A percentile compares a stretch with the other conserved stretches of the same genome.
Evolutionary conservation across 495 filamentous ascomycete species (phyloP).

Genomic region (Glarea lozoyensis): DNA sequence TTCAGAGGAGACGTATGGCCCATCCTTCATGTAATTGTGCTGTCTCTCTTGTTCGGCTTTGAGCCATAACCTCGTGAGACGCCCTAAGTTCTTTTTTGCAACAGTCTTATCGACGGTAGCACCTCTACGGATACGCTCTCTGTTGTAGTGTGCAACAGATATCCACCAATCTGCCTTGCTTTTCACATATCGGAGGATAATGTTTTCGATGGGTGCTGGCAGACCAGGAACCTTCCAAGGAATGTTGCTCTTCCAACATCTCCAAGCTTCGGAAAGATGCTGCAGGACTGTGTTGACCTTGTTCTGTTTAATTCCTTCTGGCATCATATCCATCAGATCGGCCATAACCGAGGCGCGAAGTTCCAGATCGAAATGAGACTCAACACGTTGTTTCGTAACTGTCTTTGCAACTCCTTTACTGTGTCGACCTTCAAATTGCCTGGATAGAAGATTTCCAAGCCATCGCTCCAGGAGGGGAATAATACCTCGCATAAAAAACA

Average conservation of each 20-base stretch:
- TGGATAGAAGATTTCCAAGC: conserved; percentile 92
- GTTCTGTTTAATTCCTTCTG: conserved; percentile 98
- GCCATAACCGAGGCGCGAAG: conserved; percentile 97
- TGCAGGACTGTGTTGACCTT: conserved; percentile 98
- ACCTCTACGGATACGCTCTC: conserved; percentile 89
- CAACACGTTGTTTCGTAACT: conserved; percentile 97
- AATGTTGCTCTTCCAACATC: conserved; percentile 99
- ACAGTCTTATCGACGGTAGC: conserved; percentile 99
- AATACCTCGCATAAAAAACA: conserved; percentile 99
- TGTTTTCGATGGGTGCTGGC: conserved; percentile 95
- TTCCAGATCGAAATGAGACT: conserved; percentile 98
- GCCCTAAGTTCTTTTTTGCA: conserved; percentile 97
- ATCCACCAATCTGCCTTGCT: conserved; percentile 99
- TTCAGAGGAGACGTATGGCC: conserved; percentile 95
- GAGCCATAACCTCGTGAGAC: conserved; percentile 90
- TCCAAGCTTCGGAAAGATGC: conserved; percentile 95
- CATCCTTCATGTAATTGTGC: conserved; percentile 99
- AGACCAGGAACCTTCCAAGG: conserved; percentile 98
- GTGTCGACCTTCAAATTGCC: conserved; percentile 97
- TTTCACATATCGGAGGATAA: conserved; percentile 97
- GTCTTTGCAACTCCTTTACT: conserved; percentile 99
- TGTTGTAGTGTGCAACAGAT: conserved; percentile 96
- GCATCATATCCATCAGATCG: conserved; percentile 99
- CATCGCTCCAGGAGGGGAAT: conserved; percentile 95
- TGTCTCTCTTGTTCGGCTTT: conserved; percentile 98